Evolutionary conservation across 352 stramenopile genomes (phyloP), one percentile per base, ranked within the genome.

Genomic region (Phytophthora tentaculata): DNA sequence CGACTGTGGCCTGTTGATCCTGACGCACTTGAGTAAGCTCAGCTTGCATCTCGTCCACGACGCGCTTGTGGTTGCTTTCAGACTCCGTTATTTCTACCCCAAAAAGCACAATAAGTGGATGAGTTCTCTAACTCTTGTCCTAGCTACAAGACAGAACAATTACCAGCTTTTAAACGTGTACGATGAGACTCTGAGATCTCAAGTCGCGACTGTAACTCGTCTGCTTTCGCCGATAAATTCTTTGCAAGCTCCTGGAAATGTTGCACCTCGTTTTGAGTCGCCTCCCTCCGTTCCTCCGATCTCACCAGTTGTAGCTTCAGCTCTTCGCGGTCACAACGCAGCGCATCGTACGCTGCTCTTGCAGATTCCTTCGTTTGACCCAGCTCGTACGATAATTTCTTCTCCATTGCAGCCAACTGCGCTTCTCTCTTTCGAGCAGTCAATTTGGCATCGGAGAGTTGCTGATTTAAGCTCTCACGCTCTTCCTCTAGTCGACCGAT

Each of bases 361-460:
- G 81, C 81, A 9, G 82, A 88, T 26, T 94, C 82, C 44, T 92
- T 91, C 5, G 71, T 83, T 39, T 91, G 84, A 3, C 68, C 73
- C 14, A 94, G 54, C 51, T 94, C 84, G 58, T 92, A 91, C 17
- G 77, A 58, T 14, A 83, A 81, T 45, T 90, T 88, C 64, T 94
- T 94, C 51, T 90, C 80, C 0, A 60, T 57, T 7, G 80, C 79
- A 5, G 75, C 59, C 0, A 84, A 53, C 61, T 90, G 77, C 0
- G 84, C 82, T 61, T 89, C 75, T 35, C 78, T 56, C 68, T 91
- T 89, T 56, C 80, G 73, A 5, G 71, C 66, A 20, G 63, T 77
- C 9, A 86, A 69, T 53, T 89, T 88, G 29, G 76, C 39, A 60
- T 88, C 81, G 2, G 79, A 90, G n/a, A 89, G 68, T 63, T 94